These are phyloP conservation scores for Aspergillus tanneri DNA, from an alignment of 2,329 filamentous ascomycete species.

Conservation along the genomic window DNA sequence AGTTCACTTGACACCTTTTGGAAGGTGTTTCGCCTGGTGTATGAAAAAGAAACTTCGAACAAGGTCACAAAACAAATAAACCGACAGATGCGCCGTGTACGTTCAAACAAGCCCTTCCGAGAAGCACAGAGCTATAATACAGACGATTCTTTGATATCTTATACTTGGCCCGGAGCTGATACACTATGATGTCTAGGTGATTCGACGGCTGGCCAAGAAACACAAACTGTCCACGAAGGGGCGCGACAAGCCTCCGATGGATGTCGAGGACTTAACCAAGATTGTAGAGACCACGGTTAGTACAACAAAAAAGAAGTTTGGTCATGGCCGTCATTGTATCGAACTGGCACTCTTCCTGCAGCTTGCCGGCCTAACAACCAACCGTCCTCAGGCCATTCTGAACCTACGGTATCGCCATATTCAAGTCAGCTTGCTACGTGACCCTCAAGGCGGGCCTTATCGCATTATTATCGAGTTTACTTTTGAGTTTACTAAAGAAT, in stretches of 20 bases:
- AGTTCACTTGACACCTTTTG: conserved; percentile 7
- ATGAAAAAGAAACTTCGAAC: conserved; percentile 2
- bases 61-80: conserved; percentile 6
- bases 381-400: conserved; percentile 9
- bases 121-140: neutral
- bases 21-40: conserved; percentile 5
- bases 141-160: neutral
- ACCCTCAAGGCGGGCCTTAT: conserved; percentile 18
- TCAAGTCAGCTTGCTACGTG: conserved; percentile 13
- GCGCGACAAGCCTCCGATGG: conserved; percentile 2
- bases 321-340: conserved; percentile 16
- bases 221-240: conserved; percentile 13
- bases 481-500: conserved; percentile 18
- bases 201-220: conserved; percentile 21
- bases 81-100: conserved; percentile 1
- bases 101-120: neutral
- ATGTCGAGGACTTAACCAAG: conserved; percentile 4
- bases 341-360: conserved; percentile 20
- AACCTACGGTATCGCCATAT: conserved; percentile 16
- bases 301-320: conserved; percentile 5
- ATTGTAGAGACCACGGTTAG: conserved; percentile 4
- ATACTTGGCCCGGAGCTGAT: conserved; percentile 7
- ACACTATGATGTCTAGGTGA: conserved; percentile 14
- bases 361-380: conserved; percentile 17
- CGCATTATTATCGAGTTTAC: conserved; percentile 16